Evolutionary conservation across 2,329 filamentous ascomycete genomes (phyloP).

Genomic region (Phyllosticta citriasiana): DNA sequence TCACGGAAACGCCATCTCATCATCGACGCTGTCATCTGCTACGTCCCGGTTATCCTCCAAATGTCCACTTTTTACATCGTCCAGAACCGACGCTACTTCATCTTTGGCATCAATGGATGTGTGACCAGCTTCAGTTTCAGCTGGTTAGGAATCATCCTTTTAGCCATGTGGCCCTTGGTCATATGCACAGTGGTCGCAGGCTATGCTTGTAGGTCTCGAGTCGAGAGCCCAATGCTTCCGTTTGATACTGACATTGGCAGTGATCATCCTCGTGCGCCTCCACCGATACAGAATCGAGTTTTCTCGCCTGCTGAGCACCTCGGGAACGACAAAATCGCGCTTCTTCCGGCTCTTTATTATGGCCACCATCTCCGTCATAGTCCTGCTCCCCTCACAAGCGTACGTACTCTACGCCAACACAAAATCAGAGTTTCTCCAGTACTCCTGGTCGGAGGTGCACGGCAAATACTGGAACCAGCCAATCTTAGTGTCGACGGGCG

Average conservation of each 20-base stretch:
- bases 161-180: conserved; percentile 46
- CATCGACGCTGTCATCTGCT: conserved; percentile 47
- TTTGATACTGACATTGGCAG: conserved; percentile 26
- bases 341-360: conserved; percentile 54
- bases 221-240: neutral
- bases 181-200: conserved; percentile 44
- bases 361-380: conserved; percentile 38
- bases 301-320: conserved; percentile 42
- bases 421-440: conserved; percentile 18
- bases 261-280: conserved; percentile 50
- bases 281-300: conserved; percentile 51
- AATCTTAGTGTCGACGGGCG: conserved; percentile 35
- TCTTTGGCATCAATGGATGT: conserved; percentile 52
- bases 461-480: conserved; percentile 41
- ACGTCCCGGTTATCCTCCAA: conserved; percentile 44
- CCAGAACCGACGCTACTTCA: conserved; percentile 48
- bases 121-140: conserved; percentile 42
- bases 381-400: conserved; percentile 44
- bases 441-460: conserved; percentile 47
- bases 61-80: conserved; percentile 50
- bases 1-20: conserved; percentile 37
- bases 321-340: conserved; percentile 46
- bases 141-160: conserved; percentile 47
- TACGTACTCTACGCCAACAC: conserved; percentile 35
- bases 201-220: conserved; percentile 44